Conservation (phyloP, 1,284 basidiomycete species). For the Pseudozyma pruni region DNA sequence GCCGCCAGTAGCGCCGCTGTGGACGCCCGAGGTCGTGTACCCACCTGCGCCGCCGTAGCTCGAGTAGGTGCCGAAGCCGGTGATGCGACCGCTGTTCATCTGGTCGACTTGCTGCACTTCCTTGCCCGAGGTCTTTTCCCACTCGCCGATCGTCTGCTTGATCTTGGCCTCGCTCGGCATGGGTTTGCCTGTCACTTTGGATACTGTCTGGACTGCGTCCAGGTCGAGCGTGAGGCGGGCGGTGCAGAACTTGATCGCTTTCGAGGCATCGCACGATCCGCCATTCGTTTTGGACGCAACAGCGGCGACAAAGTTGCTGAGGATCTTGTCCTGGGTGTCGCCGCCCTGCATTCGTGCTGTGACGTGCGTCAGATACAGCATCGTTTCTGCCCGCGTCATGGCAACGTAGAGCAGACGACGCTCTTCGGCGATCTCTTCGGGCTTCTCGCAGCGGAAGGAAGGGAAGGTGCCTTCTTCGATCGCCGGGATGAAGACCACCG, state of each 20-base stretch:
- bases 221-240: constrained; percentile 25
- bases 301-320: constrained; percentile 47
- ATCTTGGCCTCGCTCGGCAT: constrained; percentile 13
- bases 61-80: constrained; percentile 31
- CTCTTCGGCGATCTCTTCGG: constrained; percentile 83
- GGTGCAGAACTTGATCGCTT: constrained; percentile 30
- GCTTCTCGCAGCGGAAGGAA: constrained; percentile 74
- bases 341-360: constrained; percentile 46
- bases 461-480: constrained; percentile 82
- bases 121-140: constrained; percentile 18
- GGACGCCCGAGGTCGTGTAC: constrained; percentile 22
- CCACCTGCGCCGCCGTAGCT: constrained; percentile 41
- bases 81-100: constrained; percentile 34
- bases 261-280: constrained; percentile 16
- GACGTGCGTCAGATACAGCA: constrained; percentile 75
- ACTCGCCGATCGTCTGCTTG: constrained; percentile 13
- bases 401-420: constrained; percentile 87
- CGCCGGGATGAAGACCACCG: constrained; percentile 77
- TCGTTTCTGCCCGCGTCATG: constrained; percentile 84
- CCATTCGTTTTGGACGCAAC: constrained; percentile 26
- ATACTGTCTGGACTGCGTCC: constrained; percentile 16
- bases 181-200: constrained; percentile 23
- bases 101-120: constrained; percentile 36
- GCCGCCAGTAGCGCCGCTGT: constrained; percentile 37
- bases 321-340: constrained; percentile 36